Base-by-base conservation (phyloP, 176 grass and related monocot genomes). In the Saccharum spontaneum region DNA sequence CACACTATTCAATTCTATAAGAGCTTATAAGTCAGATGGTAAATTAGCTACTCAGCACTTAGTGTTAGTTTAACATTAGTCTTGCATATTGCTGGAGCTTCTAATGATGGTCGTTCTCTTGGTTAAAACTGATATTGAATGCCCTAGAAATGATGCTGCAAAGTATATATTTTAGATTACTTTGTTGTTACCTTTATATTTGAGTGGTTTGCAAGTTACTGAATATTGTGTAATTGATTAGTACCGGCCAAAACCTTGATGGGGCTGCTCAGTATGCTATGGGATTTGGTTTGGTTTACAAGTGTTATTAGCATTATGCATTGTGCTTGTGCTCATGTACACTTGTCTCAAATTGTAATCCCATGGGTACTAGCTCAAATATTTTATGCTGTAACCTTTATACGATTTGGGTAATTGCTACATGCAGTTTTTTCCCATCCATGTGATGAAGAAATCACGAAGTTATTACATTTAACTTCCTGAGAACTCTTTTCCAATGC, bases 151-250 rank as follows among this genome's bases (percentile, higher is more conserved):
- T 37, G 7, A 49, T 84, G 54, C 41, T 66, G 82, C 57, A 75
- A 75, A 73, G 11, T 49, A 49, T 36, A 61, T 84, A 48, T 75
- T 84, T 75, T 41, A 75, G 55, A 26, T 12, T 82, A 55, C 48
- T 71, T 45, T 45, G 11, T 70, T 49, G 15, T 82, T 38, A 24
- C 23, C 22, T 67, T 66, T 50, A 45, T 66, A 17, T 39, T 76
- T 28, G 71, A 45, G 71, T 36, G 13, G 18, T 73, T 81, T 54
- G 33, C 20, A 81, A 69, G 45, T 69, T 54, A 39, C 45, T 39
- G 31, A 69, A 55, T 81, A 26, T 39, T 17, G 44, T 5, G 34
- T 82, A 71, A 70, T 55, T 82, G 31, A 71, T 62, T 31, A 14
- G 20, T 71, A 23, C 14, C 11, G 8, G 33, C 14, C 49, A 71